phyloP scores from a whole-genome alignment of 2,329 filamentous ascomycete genomes.

The Diaporthe helianthi region DNA sequence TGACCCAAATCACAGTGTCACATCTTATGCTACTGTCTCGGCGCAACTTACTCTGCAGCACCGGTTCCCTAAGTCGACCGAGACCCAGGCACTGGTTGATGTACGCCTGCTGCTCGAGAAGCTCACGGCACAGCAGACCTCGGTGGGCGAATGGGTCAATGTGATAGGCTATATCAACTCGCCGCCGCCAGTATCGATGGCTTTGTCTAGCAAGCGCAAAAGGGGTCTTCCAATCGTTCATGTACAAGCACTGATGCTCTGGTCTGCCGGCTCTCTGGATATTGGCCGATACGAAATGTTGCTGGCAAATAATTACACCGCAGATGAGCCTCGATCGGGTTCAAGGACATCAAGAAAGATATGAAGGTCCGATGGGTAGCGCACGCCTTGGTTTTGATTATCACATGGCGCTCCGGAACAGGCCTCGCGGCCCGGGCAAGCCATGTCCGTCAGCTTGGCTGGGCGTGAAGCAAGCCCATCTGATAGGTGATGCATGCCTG shows the following conservation, averaged over 20 bases:
- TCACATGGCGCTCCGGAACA: not conserved
- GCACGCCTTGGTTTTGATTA: not conserved
- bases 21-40: slow-evolving; percentile 56
- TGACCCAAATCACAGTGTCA: slow-evolving; percentile 52
- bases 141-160: slow-evolving; percentile 87
- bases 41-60: slow-evolving; percentile 75
- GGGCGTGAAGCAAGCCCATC: slow-evolving; percentile 10
- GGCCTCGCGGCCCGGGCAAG: slow-evolving; percentile 9
- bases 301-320: slow-evolving; percentile 47
- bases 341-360: not conserved
- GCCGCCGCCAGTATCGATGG: slow-evolving; percentile 30
- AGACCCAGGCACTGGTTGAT: slow-evolving; percentile 67
- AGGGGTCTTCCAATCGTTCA: slow-evolving; percentile 41
- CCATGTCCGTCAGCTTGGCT: slow-evolving; percentile 10
- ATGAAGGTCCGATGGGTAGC: not conserved
- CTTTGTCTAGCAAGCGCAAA: slow-evolving; percentile 27
- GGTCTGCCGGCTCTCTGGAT: slow-evolving; percentile 77
- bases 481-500: not conserved
- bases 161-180: slow-evolving; percentile 78
- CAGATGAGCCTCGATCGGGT: not conserved
- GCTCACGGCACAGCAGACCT: slow-evolving; percentile 67
- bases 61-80: slow-evolving; percentile 58
- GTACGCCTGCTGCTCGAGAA: slow-evolving; percentile 73
- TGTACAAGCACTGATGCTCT: slow-evolving; percentile 80
- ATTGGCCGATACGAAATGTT: slow-evolving; percentile 74